Percentiles rank a stretch among this genome's conserved stretches.
These are phyloP conservation scores for Fonsecaea pugnacius DNA, from an alignment of 2,329 filamentous ascomycete species.

Conservation along the genomic window DNA sequence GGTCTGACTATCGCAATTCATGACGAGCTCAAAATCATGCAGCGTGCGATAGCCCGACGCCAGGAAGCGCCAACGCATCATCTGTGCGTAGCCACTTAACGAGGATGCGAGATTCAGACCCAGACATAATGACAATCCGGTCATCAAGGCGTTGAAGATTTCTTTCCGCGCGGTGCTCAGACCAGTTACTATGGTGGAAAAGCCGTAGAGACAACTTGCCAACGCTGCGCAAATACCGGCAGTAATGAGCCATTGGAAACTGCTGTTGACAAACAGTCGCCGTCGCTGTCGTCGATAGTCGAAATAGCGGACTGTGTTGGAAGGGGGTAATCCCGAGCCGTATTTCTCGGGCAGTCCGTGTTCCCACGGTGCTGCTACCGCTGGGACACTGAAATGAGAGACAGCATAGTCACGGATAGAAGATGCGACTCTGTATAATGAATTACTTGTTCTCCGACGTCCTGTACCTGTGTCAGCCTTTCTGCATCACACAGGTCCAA, in stretches of 20 bases:
- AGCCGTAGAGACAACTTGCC: slow-evolving; percentile 23
- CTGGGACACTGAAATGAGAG: slow-evolving; percentile 27
- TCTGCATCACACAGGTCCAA: too few species aligned
- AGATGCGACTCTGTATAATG: slow-evolving; percentile 22
- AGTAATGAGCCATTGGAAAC: slow-evolving; percentile 30
- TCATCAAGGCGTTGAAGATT: slow-evolving; percentile 29
- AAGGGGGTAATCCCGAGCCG: slow-evolving; percentile 9
- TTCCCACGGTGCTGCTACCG: slow-evolving; percentile 28
- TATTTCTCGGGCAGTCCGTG: slow-evolving; percentile 32
- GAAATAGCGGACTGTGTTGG: slow-evolving; percentile 29
- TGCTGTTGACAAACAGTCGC: slow-evolving; percentile 29
- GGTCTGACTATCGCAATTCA: slow-evolving; percentile 31
- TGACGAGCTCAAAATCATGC: slow-evolving; percentile 20
- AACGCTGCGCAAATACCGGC: slow-evolving; percentile 28
- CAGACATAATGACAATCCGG: slow-evolving; percentile 25
- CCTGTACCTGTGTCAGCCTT: slow-evolving; percentile 7
- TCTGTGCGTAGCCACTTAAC: slow-evolving; percentile 26
- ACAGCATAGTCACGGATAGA: slow-evolving; percentile 24
- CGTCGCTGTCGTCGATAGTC: slow-evolving; percentile 27
- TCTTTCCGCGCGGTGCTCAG: slow-evolving; percentile 24
- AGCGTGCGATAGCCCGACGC: slow-evolving; percentile 28
- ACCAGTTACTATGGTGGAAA: slow-evolving; percentile 18
- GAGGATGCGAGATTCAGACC: slow-evolving; percentile 29
- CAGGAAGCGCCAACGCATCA: slow-evolving; percentile 33
- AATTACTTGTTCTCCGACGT: slow-evolving; percentile 23